A percentile compares a stretch with the other conserved stretches of the same genome.
These are phyloP conservation scores for Dactylonectria macrodidyma DNA, from an alignment of 2,329 filamentous ascomycete species.

Conservation along the genomic window DNA sequence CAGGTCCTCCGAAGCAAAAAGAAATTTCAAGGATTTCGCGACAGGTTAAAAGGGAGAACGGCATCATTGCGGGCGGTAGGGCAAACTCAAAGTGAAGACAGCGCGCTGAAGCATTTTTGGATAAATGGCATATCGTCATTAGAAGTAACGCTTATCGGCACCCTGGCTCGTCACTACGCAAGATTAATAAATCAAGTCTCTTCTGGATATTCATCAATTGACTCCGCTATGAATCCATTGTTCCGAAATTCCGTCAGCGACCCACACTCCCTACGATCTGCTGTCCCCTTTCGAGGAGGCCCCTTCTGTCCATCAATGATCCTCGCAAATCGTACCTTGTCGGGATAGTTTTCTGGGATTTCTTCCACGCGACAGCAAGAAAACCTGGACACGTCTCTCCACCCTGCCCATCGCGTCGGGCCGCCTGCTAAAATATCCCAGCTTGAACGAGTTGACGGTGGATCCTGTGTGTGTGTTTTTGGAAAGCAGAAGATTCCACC, in stretches of 20 bases:
- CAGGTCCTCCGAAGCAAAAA: too few species aligned
- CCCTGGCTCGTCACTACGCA: too few species aligned
- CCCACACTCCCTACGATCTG: neutral
- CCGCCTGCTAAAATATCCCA: neutral
- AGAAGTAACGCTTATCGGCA: too few species aligned
- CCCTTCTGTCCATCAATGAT: constrained; percentile 1
- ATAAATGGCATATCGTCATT: too few species aligned
- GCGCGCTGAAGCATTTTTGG: too few species aligned
- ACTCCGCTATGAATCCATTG: too few species aligned
- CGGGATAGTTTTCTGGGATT: neutral
- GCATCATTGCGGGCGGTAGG: too few species aligned
- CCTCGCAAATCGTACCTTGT: constrained; percentile 1
- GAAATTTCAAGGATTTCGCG: too few species aligned
- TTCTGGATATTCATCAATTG: too few species aligned
- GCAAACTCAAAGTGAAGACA: too few species aligned
- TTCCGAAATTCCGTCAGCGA: neutral
- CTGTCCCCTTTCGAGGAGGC: neutral
- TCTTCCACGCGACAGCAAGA: neutral
- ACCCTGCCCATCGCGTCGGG: neutral
- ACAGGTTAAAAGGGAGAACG: too few species aligned
- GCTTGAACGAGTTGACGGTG: neutral
- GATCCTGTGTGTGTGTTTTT: neutral
- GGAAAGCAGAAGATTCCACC: neutral
- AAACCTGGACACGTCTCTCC: neutral
- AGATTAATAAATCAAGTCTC: too few species aligned